Conservation (phyloP, 352 stramenopile genomes). For the Globisporangium abappressorium region DNA sequence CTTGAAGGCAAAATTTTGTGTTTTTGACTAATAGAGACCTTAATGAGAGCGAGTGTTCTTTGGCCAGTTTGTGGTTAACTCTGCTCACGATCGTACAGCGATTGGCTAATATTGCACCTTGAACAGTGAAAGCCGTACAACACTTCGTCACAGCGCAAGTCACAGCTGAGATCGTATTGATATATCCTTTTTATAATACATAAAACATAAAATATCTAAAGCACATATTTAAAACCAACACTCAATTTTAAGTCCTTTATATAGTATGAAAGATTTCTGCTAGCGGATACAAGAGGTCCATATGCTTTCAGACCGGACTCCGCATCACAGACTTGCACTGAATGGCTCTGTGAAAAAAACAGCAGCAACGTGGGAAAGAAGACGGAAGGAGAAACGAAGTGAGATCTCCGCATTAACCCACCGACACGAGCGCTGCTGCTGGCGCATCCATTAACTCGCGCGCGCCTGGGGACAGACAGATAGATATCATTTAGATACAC, state of each 20-base stretch:
- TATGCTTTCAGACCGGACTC: neutral
- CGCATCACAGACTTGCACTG: neutral
- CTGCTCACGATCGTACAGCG: neutral
- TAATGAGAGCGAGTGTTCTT: neutral
- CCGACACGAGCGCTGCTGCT: neutral
- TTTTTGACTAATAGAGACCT: neutral
- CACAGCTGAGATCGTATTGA: neutral
- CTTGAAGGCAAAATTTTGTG: neutral
- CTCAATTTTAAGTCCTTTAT: neutral
- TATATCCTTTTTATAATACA: neutral
- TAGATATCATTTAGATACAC: neutral
- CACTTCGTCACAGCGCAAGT: neutral
- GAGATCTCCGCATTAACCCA: neutral
- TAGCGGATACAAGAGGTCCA: neutral
- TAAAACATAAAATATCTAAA: neutral
- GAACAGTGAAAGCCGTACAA: neutral
- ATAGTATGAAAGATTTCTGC: neutral
- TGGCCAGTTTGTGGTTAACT: neutral
- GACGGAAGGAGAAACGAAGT: neutral
- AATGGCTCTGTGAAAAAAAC: neutral
- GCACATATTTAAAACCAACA: neutral
- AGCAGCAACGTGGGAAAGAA: neutral
- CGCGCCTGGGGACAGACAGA: neutral
- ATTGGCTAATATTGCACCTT: conserved; percentile 7
- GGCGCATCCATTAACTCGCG: neutral